These are phyloP conservation scores for Salix koriyanagi DNA, from an alignment of 345 rosid species.

Conservation along the genomic window DNA sequence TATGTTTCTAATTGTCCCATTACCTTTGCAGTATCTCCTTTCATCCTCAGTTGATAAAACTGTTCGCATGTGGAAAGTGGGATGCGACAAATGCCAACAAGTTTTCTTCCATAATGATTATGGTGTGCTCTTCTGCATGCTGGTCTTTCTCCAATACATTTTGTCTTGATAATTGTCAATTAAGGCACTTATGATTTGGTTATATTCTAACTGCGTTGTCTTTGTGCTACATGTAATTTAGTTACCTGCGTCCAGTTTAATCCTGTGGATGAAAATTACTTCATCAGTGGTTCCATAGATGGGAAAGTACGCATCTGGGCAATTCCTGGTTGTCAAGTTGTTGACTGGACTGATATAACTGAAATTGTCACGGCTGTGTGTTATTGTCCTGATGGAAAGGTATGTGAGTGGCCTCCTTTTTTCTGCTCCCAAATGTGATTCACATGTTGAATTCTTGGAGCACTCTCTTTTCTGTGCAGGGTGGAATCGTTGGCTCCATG, in stretches of 20 bases:
- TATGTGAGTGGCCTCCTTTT: constrained; percentile 7
- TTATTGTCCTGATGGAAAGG: constrained; percentile 48
- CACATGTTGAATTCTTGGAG: not conserved
- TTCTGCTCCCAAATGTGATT: not conserved
- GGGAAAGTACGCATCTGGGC: constrained; percentile 27
- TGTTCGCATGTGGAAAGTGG: constrained; percentile 53
- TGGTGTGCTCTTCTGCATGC: constrained; percentile 26
- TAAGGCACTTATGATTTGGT: not conserved
- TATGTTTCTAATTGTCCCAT: constrained; percentile 6
- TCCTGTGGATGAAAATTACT: constrained; percentile 15
- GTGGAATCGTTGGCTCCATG: constrained; percentile 35
- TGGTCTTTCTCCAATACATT: too few relatives aligned
- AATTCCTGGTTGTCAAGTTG: constrained; percentile 32
- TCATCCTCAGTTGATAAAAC: constrained; percentile 56
- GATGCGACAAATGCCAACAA: constrained; percentile 32
- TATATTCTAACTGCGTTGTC: not conserved
- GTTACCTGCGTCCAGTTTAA: constrained; percentile 20
- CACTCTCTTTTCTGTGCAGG: constrained; percentile 14
- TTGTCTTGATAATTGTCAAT: not conserved
- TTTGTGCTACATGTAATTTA: not conserved
- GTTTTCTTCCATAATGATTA: constrained; percentile 41
- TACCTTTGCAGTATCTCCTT: constrained; percentile 33
- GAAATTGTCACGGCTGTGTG: constrained; percentile 47
- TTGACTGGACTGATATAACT: constrained; percentile 41
- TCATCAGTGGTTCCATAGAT: constrained; percentile 22